Base-by-base conservation (phyloP, 345 rosid species). In the Eutrema yunnanense region DNA sequence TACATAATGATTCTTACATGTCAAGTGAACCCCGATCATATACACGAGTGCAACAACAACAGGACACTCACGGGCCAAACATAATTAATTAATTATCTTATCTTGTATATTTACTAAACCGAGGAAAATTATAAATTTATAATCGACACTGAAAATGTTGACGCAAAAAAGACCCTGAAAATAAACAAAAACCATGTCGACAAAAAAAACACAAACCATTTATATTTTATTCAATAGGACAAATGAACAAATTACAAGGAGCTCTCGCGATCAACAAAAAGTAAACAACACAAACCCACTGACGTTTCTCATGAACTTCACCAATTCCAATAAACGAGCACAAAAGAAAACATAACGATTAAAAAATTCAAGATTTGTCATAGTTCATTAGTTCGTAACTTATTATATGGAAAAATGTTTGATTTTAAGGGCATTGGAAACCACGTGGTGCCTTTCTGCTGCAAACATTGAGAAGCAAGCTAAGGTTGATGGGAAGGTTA, bases 401-500 rank as follows among this genome's bases (percentile, higher is more conserved):
- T 47, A 70, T 22, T 57, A 10, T 13, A 46, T 48, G 3, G 7
- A 44, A 37, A 34, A 9, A 29, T 43, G 13, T 34, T 10, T 30
- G 42, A 37, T 16, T 34, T 78, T 62, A 82, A 29, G 82, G 50
- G 73, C 86, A 84, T 53, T 80, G 78, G 80, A 82, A 84, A 10
- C 76, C 87, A 22, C 46, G 27, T 33, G 86, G 81, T 3, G 69
- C 71, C 0, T 47, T 68, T 72, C 56, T 81, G 47, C 14, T 32
- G 67, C 88, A 82, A 37, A 73, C 78, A 11, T 82, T 84, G 36
- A 86, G 78, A 22, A 81, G 79, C 72, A 86, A 77, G 46, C 82
- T 80, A 26, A 86, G 82, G 22, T 78, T 65, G 49, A 84, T 41
- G 0, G 86, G 88, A 51, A 84, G 32, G 30, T 81, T 54, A 19